phyloP scores from a whole-genome alignment of 2,329 filamentous ascomycete species.

The Aspergillus sp. region DNA sequence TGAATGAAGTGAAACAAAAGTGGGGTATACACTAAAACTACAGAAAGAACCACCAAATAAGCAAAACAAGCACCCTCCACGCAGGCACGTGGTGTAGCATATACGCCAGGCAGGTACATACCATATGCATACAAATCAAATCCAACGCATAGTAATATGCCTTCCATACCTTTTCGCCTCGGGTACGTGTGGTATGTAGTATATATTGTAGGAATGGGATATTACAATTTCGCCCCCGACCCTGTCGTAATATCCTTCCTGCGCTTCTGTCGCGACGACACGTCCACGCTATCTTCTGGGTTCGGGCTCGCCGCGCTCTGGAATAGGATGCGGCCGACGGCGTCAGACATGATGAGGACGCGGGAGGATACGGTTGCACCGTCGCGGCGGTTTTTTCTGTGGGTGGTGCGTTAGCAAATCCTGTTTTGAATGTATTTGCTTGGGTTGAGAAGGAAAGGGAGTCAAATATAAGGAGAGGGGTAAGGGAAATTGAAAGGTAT shows the following conservation, averaged over 20 bases:
- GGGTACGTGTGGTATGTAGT: no score
- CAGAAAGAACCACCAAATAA: neutral
- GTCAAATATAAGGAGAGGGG: no score
- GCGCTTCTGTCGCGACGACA: conserved; percentile 37
- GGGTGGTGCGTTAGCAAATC: no score
- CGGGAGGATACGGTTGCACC: conserved; percentile 82
- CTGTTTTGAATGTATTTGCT: neutral
- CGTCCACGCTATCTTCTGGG: conserved; percentile 25
- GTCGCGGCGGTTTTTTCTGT: conserved; percentile 83
- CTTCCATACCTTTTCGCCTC: no score
- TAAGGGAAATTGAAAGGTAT: neutral
- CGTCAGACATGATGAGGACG: conserved; percentile 74
- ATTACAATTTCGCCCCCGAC: conserved; percentile 32
- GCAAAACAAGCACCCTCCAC: neutral
- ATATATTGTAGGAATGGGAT: neutral
- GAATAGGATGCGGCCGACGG: conserved; percentile 70
- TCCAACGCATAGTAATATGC: no score
- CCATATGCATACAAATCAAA: no score
- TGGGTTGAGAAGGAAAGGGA: no score
- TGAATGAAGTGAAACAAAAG: no score
- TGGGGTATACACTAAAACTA: neutral
- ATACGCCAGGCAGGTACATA: no score
- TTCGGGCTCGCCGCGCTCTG: conserved; percentile 29
- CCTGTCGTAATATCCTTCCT: conserved; percentile 37
- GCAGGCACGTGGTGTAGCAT: neutral